Evolutionary conservation across 169 alveolate species (phyloP), one percentile per base, ranked within the genome.

Genomic region (Plasmodium chabaudi): DNA sequence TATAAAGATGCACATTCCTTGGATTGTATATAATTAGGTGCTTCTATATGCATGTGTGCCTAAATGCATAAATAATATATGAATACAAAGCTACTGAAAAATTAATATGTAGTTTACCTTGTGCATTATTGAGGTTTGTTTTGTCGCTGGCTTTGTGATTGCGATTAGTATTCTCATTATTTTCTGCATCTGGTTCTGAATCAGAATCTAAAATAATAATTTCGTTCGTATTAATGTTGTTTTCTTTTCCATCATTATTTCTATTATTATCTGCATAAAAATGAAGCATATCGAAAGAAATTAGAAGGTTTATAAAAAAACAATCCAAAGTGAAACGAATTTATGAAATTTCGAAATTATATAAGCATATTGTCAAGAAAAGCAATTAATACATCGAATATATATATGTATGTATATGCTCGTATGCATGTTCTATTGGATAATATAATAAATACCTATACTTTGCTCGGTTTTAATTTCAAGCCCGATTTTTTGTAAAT

Each of bases 161-260:
- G 19, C 47, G 6, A 56, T 1, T 55, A 9, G 19, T 17, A 10
- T 9, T 46, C 21, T 82, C 61, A 55, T 64, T 21, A 65, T 82
- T 71, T 39, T 82, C 90, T 21, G 59, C 61, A 27, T 82, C 90
- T 34, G 90, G 55, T 39, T 82, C 90, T 21, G 59, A 59, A 27
- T 82, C 90, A 19, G 90, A 82, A 44, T 82, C 90, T 57, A 82
- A 59, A 39, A 82, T 53, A 47, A 82, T 82, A 4, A 82, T n/a
- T 82, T 82, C 90, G 34, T 82, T 57, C 9, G 25, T 34, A 49
- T n/a, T 67, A 64, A 55, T 55, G 6, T 49, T 61, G n/a, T 67
- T 71, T 17, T 67, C 56, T n/a, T 3, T 21, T 47, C 56, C 63
- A 53, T 21, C 27, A 49, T 19, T 19, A 53, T 61, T 53, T n/a